Conservation (phyloP, 306 rosid species). For the Amphicarpaea edgeworthii region DNA sequence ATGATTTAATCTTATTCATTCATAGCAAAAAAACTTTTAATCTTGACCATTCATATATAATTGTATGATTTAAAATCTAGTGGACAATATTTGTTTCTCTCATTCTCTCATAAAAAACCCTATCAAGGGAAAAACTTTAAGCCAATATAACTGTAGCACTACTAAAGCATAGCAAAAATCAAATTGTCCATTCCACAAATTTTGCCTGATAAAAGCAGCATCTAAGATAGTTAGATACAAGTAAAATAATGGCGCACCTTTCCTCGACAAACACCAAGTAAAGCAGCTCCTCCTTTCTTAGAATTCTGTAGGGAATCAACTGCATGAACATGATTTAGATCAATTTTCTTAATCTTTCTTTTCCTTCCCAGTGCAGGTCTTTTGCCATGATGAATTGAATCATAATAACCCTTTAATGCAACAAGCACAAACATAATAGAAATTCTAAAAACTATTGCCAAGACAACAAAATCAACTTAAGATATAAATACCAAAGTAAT, state of each 20-base stretch:
- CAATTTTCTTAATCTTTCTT: constrained; percentile 63
- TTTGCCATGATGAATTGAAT: constrained; percentile 65
- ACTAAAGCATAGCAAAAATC: constrained; percentile 24
- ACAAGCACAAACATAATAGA: constrained; percentile 45
- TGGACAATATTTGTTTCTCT: too few species aligned
- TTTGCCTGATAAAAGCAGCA: constrained; percentile 14
- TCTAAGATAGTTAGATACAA: constrained; percentile 31
- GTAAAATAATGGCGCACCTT: constrained; percentile 62
- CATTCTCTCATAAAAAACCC: too few species aligned
- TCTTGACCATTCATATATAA: too few species aligned
- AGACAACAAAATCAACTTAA: constrained; percentile 39
- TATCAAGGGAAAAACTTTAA: neutral
- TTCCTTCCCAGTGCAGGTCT: constrained; percentile 60
- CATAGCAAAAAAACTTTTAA: too few species aligned
- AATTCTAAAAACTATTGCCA: constrained; percentile 23
- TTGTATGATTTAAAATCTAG: too few species aligned
- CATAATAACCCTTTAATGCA: constrained; percentile 77
- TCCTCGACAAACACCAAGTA: constrained; percentile 96
- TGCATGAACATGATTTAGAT: constrained; percentile 49
- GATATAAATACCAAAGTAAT: constrained; percentile 34
- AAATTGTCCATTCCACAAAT: constrained; percentile 22
- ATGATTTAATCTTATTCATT: too few species aligned
- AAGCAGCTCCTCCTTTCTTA: constrained; percentile 84
- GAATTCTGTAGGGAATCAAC: constrained; percentile 48
- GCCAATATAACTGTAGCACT: constrained; percentile 13